Base-by-base conservation (phyloP, 805 yeast genomes). In the Jamesozyma hellenica region DNA sequence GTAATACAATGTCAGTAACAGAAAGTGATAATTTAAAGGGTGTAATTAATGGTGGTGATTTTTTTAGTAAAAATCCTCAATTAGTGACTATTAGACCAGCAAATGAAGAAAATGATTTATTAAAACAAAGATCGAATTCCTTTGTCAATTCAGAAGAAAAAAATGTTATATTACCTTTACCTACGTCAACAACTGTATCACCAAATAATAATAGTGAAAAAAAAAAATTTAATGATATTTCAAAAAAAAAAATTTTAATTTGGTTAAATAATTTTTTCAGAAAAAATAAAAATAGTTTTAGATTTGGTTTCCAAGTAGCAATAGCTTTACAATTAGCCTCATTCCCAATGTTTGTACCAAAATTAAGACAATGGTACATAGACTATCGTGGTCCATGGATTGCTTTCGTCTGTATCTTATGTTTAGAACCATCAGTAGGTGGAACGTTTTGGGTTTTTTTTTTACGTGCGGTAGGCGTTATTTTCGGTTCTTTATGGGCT, bases 351-450 rank as follows among this genome's bases (percentile, higher is more conserved):
- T 72, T 70, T 46, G 56, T 67, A 28, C 72, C 75, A 0, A 61
- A 63, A 28, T 47, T 68, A 16, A 58, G 75, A 34, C 52, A 55
- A n/a, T 72, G 77, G 77, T 72, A 70, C 44, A 54, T 53, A n/a
- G 61, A 64, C 14, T 61, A 65, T 26, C 63, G 70, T 43, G 77
- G 76, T 32, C 56, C 71, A 1, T 72, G 77, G 77, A 65, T 70
- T 6, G 77, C 76, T 21, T 72, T 72, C 57, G 73, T 71, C 4
- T 71, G 74, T 44, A 67, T 68, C 26, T 49, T 72, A 34, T 70
- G 69, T 18, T 41, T 71, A 21, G 77, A 72, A 44, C 71, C 74
- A 0, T 68, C 73, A 5, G 64, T 72, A 13, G 77, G 77, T 12
- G 70, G 66, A 14, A 70, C 77, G 1, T 64, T 70, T 36, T 68